A percentile compares a stretch with the other conserved stretches of the same genome.
Conservation (phyloP, 1,284 basidiomycete species). For the Heliocybe sulcata region DNA sequence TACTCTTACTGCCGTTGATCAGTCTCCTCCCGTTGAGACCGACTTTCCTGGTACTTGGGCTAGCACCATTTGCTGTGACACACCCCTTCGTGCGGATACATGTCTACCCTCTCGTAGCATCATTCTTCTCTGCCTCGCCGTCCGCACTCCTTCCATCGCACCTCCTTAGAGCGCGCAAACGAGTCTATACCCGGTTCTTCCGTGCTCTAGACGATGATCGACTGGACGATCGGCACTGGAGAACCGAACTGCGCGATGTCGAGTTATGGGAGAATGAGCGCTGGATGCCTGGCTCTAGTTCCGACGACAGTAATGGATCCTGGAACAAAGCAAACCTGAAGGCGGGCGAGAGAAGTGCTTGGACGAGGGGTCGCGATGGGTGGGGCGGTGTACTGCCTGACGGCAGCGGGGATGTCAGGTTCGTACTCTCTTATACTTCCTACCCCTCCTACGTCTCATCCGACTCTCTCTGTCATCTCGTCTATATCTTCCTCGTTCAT, state of each 20-base stretch:
- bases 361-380: slow-evolving; percentile 69
- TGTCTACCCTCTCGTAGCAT: slow-evolving; percentile 20
- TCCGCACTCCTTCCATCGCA: slow-evolving; percentile 29
- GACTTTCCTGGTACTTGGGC: slow-evolving; percentile 47
- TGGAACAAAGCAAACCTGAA: slow-evolving; percentile 57
- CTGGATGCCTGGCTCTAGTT: slow-evolving; percentile 22
- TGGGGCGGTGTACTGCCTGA: slow-evolving; percentile 50
- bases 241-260: slow-evolving; percentile 52
- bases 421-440: slow-evolving; percentile 20
- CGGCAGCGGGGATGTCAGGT: slow-evolving; percentile 55
- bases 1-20: slow-evolving; percentile 40
- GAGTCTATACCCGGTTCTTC: background rate
- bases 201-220: slow-evolving; percentile 44
- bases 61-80: slow-evolving; percentile 42
- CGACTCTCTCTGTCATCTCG: background rate
- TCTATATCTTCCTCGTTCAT: background rate
- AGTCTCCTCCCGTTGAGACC: slow-evolving; percentile 49
- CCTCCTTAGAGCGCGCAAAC: slow-evolving; percentile 13
- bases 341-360: slow-evolving; percentile 47
- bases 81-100: slow-evolving; percentile 38
- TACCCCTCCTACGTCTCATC: slow-evolving; percentile 5
- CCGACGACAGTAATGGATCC: slow-evolving; percentile 21
- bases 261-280: slow-evolving; percentile 78
- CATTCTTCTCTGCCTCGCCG: slow-evolving; percentile 14
- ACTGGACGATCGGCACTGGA: slow-evolving; percentile 57